phyloP scores from a whole-genome alignment of 2,329 filamentous ascomycete genomes.

The Microsporum audouinii region DNA sequence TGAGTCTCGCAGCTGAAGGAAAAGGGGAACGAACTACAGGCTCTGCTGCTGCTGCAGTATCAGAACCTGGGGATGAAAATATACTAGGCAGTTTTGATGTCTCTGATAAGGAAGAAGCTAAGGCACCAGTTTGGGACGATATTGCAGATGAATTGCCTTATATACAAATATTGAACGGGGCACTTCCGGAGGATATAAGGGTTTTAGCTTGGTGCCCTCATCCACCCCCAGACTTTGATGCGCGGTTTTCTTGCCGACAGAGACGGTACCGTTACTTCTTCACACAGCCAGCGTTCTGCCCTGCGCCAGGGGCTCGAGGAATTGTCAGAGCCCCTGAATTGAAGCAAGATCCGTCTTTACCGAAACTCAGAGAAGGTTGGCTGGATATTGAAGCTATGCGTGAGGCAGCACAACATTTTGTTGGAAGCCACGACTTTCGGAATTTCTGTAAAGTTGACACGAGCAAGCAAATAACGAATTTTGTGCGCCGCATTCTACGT shows the following conservation, averaged over 20 bases:
- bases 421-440: constrained; percentile 83
- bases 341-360: constrained; percentile 13
- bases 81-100: not conserved
- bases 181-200: constrained; percentile 81
- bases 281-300: constrained; percentile 78
- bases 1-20: not conserved
- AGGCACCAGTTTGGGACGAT: constrained; percentile 47
- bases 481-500: constrained; percentile 65
- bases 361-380: constrained; percentile 54
- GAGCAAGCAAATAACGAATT: constrained; percentile 79
- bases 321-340: constrained; percentile 28
- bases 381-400: constrained; percentile 83
- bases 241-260: constrained; percentile 84
- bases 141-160: constrained; percentile 76
- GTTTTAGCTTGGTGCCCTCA: constrained; percentile 86
- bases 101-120: not conserved
- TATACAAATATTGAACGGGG: constrained; percentile 67
- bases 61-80: constrained; percentile 9
- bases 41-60: constrained; percentile 10
- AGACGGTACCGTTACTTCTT: constrained; percentile 95
- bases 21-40: not conserved
- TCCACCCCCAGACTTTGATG: constrained; percentile 69
- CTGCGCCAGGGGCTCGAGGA: constrained; percentile 47
- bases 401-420: constrained; percentile 63
- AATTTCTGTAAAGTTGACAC: constrained; percentile 95